Percentiles rank a stretch among this genome's conserved stretches.
Conservation (phyloP, 768 basidiomycete genomes). For the Lyophyllum shimeji region DNA sequence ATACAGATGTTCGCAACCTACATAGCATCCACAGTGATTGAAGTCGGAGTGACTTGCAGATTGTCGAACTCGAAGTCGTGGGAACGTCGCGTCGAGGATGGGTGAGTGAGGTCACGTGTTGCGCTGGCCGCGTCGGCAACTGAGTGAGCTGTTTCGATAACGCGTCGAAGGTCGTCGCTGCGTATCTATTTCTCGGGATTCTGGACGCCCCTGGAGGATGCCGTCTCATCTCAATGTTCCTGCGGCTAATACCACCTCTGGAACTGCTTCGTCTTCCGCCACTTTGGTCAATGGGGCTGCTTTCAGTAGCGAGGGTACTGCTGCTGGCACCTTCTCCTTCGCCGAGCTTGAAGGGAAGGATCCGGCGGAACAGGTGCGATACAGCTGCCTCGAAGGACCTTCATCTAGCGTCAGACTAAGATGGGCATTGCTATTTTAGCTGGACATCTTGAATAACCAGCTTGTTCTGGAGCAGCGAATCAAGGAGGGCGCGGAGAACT, state of each 20-base stretch:
- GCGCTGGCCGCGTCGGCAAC: neutral
- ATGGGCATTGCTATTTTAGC: constrained; percentile 34
- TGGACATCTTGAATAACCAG: constrained; percentile 65
- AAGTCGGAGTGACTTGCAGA: too few relatives aligned
- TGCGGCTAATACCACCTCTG: constrained; percentile 16
- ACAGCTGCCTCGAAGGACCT: neutral
- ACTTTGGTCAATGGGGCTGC: constrained; percentile 24
- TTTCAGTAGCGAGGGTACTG: constrained; percentile 14
- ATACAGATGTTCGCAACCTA: too few relatives aligned
- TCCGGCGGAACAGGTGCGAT: constrained; percentile 43
- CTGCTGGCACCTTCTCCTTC: constrained; percentile 30
- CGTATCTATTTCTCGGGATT: neutral
- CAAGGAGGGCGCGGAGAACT: constrained; percentile 89
- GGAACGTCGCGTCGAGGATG: constrained; percentile 7
- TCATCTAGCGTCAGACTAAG: neutral
- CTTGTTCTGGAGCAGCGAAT: constrained; percentile 79
- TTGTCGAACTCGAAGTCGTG: too few relatives aligned
- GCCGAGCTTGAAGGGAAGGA: constrained; percentile 48
- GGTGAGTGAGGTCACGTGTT: constrained; percentile 13
- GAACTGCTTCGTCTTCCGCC: constrained; percentile 21
- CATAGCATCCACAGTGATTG: too few relatives aligned
- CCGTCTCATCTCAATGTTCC: constrained; percentile 18
- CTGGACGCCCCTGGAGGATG: constrained; percentile 13
- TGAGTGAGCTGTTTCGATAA: neutral
- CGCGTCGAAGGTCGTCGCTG: neutral